Conservation (phyloP, 257 asterid genomes). For the Nicotiana paniculata region DNA sequence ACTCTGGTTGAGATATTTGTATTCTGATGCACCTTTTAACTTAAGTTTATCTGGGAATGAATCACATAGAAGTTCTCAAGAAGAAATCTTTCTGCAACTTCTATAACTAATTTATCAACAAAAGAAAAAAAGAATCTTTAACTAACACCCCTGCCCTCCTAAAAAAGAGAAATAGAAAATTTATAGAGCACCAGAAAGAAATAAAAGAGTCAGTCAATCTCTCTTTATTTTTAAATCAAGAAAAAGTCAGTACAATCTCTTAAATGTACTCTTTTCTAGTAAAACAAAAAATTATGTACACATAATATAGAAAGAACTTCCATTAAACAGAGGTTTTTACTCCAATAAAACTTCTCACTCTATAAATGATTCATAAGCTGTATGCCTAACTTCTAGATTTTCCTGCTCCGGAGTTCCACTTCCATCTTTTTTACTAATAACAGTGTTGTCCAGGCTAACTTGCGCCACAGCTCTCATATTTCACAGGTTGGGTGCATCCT, state of each 20-base stretch:
- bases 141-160: not conserved
- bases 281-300: not conserved
- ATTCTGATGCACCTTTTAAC: constrained; percentile 60
- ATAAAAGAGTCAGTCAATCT: not conserved
- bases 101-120: not conserved
- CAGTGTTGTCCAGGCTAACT: not conserved
- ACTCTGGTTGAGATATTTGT: constrained; percentile 76
- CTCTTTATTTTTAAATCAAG: not conserved
- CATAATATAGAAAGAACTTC: not conserved
- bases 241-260: not conserved
- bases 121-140: not conserved
- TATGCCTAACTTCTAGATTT: not conserved
- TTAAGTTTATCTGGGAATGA: constrained; percentile 57
- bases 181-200: not conserved
- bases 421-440: not conserved
- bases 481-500: not conserved
- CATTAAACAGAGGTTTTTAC: not conserved
- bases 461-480: not conserved
- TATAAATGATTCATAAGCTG: not conserved
- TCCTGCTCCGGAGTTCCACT: not conserved
- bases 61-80: constrained; percentile 1
- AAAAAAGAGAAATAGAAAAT: not conserved
- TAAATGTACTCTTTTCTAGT: not conserved
- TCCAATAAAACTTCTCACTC: not conserved
- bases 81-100: not conserved